These are phyloP conservation scores for Jatropha multifida DNA, from an alignment of 441 rosid genomes.

Conservation along the genomic window DNA sequence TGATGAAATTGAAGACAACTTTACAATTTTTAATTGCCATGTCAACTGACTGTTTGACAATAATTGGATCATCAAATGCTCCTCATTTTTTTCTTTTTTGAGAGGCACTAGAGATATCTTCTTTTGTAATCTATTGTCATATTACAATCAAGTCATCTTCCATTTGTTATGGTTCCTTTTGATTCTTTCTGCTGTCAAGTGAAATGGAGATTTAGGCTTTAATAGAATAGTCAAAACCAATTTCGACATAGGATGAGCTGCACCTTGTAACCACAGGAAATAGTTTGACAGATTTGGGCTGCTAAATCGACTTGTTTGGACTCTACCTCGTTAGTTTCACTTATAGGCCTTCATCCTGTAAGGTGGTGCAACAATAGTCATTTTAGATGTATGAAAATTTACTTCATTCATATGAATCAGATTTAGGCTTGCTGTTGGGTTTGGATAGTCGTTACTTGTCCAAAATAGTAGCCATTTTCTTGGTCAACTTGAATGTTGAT, in stretches of 20 bases:
- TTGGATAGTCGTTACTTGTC: background rate
- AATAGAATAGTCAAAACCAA: background rate
- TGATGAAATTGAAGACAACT: background rate
- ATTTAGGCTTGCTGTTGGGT: background rate
- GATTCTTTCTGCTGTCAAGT: background rate
- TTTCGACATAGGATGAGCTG: background rate
- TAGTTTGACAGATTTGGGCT: background rate
- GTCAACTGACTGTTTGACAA: background rate
- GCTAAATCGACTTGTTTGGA: background rate
- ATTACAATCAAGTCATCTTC: background rate
- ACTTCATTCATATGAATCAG: conserved; percentile 1
- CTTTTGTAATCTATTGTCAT: background rate
- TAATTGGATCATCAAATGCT: conserved; percentile 1
- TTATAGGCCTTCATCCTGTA: background rate
- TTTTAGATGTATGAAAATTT: conserved; percentile 7
- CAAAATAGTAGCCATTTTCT: conserved; percentile 4
- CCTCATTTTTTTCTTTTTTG: background rate
- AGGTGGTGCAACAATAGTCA: conserved; percentile 4
- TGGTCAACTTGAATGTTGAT: conserved; percentile 13
- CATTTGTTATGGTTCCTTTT: background rate
- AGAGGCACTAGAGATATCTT: background rate
- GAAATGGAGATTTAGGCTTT: conserved; percentile 1
- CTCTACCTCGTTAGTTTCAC: background rate
- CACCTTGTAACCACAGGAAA: background rate
- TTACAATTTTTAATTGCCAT: background rate